Conservation (phyloP, 2,329 filamentous ascomycete species). For the Cladobotryum mycophilum region DNA sequence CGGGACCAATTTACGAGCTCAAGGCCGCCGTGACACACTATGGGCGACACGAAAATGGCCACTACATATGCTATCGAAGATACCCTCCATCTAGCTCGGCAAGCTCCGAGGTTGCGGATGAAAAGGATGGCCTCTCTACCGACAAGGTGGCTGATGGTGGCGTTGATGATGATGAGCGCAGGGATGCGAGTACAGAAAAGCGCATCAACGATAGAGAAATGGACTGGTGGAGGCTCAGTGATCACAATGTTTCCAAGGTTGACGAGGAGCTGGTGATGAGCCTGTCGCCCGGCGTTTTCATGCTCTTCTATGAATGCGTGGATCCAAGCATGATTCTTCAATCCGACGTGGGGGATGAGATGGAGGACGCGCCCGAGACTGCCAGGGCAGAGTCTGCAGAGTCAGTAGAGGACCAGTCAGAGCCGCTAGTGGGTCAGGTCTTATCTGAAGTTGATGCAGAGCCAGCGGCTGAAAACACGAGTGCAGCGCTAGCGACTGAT, state of each 20-base stretch:
- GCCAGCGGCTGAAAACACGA: not conserved
- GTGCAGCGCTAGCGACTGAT: not conserved
- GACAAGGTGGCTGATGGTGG: not conserved
- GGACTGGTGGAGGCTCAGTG: constrained; percentile 87
- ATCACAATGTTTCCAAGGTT: constrained; percentile 73
- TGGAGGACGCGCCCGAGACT: constrained; percentile 18
- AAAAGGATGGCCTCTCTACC: not conserved
- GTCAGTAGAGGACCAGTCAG: not conserved
- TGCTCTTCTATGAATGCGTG: constrained; percentile 89
- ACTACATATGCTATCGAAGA: constrained; percentile 87
- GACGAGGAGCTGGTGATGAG: constrained; percentile 66
- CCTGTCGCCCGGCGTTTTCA: constrained; percentile 76
- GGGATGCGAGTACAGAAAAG: not conserved
- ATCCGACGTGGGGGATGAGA: constrained; percentile 19
- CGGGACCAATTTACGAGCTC: constrained; percentile 64
- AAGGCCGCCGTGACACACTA: constrained; percentile 83
- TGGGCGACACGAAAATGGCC: constrained; percentile 87
- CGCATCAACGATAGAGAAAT: constrained; percentile 24
- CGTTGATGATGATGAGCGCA: constrained; percentile 8
- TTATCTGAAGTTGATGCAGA: not conserved
- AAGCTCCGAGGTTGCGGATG: not conserved
- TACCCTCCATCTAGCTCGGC: constrained; percentile 39
- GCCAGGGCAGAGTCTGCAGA: constrained; percentile 6
- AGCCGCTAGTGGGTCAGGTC: no score
- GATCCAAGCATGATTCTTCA: constrained; percentile 45